Percentiles rank a stretch among this genome's conserved stretches.
phyloP scores from a whole-genome alignment of 352 stramenopile species.

The Achlya hypogyna region DNA sequence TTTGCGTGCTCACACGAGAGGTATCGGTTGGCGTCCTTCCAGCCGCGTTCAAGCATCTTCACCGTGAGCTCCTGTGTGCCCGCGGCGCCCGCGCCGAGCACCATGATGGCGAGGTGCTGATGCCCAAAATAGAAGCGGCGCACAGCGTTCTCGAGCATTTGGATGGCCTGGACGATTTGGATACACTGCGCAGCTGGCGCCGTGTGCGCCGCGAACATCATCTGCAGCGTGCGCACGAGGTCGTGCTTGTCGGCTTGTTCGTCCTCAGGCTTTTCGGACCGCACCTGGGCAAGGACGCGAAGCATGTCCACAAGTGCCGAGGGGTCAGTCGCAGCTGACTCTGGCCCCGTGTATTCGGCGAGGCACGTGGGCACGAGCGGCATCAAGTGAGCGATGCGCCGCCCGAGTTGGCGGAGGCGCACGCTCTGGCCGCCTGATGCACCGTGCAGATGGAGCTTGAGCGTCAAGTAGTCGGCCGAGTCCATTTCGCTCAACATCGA shows the following conservation, averaged over 20 bases:
- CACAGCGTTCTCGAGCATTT: slow-evolving; percentile 15
- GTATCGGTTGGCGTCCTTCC: slow-evolving; percentile 14
- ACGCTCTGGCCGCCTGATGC: slow-evolving; percentile 14
- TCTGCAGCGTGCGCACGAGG: neutral
- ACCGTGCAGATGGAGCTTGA: slow-evolving; percentile 7
- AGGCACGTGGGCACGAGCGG: neutral
- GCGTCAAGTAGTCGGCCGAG: slow-evolving; percentile 3
- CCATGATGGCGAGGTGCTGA: slow-evolving; percentile 19
- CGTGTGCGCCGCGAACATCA: neutral
- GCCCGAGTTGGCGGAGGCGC: slow-evolving; percentile 2
- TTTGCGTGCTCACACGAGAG: slow-evolving; percentile 9
- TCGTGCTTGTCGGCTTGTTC: neutral
- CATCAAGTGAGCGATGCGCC: slow-evolving; percentile 2
- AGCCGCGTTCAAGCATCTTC: slow-evolving; percentile 16
- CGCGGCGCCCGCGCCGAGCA: slow-evolving; percentile 3
- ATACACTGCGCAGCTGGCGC: neutral
- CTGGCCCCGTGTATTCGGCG: neutral
- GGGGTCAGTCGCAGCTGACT: neutral
- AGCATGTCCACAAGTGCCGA: neutral
- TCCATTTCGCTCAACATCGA: slow-evolving; percentile 19
- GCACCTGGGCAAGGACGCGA: slow-evolving; percentile 1
- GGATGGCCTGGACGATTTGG: slow-evolving; percentile 7
- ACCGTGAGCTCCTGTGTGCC: slow-evolving; percentile 10
- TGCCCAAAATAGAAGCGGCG: slow-evolving; percentile 20
- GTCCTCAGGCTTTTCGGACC: slow-evolving; percentile 5